Base-by-base conservation (phyloP, 805 yeast species). In the Tetrapisispora arboricola region DNA sequence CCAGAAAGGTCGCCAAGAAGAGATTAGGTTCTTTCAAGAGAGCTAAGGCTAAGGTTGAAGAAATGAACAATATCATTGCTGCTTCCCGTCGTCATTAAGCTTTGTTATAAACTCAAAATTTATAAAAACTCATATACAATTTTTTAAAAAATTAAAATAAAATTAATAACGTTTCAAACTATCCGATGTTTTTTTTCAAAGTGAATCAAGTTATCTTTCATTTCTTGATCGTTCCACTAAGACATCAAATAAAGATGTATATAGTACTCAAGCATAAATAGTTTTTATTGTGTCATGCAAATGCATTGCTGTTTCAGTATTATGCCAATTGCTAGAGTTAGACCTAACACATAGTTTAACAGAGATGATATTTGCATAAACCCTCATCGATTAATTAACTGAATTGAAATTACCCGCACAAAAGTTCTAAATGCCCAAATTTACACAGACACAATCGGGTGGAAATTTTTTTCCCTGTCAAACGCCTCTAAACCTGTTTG, bases 1-100 rank as follows among this genome's bases (percentile, higher is more conserved):
- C 99, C 61, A 85, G 92, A 86, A 92, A 92, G 87, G 87, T 92
- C 68, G 96, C 97, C 59, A 92, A 92, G 92, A 92, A 85, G 95
- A 90, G 92, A 85, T 85, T 92, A 68, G 99, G 99, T 76, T 86
- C 98, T 64, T 94, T 90, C 83, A 81, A 80, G 78, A 94, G 99
- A 80, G 96, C 97, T 65, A 85, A 86, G 84, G 92, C 86, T 71
- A 92, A 92, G 88, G 94, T 92, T 70, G 99, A 92, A 76, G 96
- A 88, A 75, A 84, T 94, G 88, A 85, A 76, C 82, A 72, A 75
- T 70, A 78, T 90, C 78, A 90, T 90, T 72, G 84, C 95, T 70
- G 95, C 88, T 74, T 78, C 96, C 63, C 88, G 96, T 81, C 84
- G 85, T 78, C 92, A 83, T 70, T 81, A 80, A 72, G 38, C 27